A percentile compares a stretch with the other conserved stretches of the same genome.
phyloP scores from a whole-genome alignment of 164 flowering plant species.

The Stephania japonica region DNA sequence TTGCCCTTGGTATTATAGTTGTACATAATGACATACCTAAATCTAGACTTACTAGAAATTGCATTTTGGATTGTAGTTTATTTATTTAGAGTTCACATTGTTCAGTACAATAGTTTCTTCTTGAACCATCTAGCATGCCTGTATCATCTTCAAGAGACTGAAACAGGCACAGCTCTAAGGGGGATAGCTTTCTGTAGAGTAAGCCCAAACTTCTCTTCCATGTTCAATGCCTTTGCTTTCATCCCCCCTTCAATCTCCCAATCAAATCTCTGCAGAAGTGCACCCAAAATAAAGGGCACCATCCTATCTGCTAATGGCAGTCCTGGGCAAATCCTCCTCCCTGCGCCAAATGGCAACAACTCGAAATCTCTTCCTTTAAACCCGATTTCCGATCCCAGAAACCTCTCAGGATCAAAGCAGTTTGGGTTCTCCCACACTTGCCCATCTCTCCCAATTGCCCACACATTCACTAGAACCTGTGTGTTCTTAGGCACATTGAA shows the following conservation, averaged over 20 bases:
- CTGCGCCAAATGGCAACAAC: constrained; percentile 8
- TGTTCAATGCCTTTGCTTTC: neutral
- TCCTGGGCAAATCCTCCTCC: constrained; percentile 10
- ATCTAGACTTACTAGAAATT: no score
- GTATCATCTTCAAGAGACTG: neutral
- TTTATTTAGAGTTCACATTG: no score
- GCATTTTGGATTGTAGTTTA: no score
- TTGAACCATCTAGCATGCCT: no score
- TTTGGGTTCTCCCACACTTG: neutral
- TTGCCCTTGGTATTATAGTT: neutral
- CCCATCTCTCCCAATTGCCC: constrained; percentile 8
- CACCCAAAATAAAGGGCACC: constrained; percentile 6
- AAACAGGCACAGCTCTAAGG: neutral
- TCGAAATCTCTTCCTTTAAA: neutral
- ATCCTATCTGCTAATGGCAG: constrained; percentile 7
- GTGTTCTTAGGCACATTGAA: constrained; percentile 6
- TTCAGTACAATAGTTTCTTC: no score
- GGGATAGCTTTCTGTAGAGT: constrained; percentile 6
- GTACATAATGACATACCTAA: neutral
- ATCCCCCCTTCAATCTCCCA: constrained; percentile 1
- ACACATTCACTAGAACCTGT: constrained; percentile 7
- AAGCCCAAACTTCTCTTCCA: constrained; percentile 8
- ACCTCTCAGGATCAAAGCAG: constrained; percentile 7
- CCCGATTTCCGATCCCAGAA: neutral
- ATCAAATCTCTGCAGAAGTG: neutral